Conservation (phyloP, 1,284 basidiomycete genomes). For the Cronartium ribicola region DNA sequence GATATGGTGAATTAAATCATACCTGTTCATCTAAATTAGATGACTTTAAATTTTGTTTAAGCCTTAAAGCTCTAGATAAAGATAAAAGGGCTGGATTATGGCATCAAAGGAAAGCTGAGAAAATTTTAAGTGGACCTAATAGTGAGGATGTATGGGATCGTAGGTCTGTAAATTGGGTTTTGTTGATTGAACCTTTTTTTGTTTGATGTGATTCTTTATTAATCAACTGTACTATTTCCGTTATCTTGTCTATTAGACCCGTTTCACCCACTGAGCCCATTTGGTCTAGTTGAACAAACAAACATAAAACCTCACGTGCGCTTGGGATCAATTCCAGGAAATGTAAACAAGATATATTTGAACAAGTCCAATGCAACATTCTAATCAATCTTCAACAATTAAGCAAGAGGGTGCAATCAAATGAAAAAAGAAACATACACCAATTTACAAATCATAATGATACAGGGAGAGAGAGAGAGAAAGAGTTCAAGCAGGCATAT, state of each 20-base stretch:
- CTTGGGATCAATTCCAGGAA: no score
- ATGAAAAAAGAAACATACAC: no score
- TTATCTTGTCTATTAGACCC: not conserved
- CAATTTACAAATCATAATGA: no score
- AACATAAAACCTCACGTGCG: no score
- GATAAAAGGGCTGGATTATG: slow-evolving; percentile 6
- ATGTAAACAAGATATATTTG: no score
- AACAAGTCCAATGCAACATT: no score
- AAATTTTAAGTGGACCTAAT: slow-evolving; percentile 31
- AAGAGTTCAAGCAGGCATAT: no score
- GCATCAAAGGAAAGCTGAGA: slow-evolving; percentile 33
- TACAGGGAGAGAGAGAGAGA: no score
- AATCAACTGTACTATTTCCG: not conserved
- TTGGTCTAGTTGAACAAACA: not conserved
- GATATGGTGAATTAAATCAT: slow-evolving; percentile 14
- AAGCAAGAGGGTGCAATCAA: no score
- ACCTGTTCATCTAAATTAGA: slow-evolving; percentile 15
- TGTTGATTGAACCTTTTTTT: not conserved
- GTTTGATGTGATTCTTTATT: not conserved
- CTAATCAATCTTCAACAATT: no score
- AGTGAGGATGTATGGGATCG: slow-evolving; percentile 37
- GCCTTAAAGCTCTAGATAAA: slow-evolving; percentile 15
- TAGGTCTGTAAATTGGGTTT: not conserved
- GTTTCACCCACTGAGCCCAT: not conserved
- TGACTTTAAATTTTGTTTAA: slow-evolving; percentile 39